Conservation (phyloP, 2,329 filamentous ascomycete genomes). For the Beauveria scarabaeidicola region DNA sequence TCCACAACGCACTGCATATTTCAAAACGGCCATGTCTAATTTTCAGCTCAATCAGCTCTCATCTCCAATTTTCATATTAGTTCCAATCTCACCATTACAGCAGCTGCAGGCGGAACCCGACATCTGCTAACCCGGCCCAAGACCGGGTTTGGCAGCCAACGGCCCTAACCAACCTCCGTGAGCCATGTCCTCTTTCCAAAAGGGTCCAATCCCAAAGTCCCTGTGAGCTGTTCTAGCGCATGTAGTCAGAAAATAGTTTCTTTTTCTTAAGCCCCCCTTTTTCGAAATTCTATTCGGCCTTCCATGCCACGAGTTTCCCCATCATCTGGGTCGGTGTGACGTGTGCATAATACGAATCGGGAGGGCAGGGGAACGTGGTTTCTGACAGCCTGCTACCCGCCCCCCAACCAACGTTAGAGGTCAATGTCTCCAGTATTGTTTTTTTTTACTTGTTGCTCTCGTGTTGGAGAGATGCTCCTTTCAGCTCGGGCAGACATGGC, state of each 20-base stretch:
- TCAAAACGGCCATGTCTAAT: no score
- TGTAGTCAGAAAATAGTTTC: conserved; percentile 8
- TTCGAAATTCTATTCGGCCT: neutral
- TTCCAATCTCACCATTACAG: neutral
- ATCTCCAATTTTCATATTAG: neutral
- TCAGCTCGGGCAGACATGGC: no score
- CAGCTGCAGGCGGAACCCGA: neutral
- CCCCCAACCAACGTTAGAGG: no score
- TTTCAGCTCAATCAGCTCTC: neutral
- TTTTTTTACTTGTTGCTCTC: no score
- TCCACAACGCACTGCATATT: no score
- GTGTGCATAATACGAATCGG: neutral
- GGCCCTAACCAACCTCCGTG: neutral
- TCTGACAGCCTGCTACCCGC: no score
- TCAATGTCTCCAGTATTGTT: neutral
- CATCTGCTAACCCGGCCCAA: neutral
- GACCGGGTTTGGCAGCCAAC: neutral
- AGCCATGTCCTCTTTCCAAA: neutral
- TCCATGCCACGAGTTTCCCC: neutral
- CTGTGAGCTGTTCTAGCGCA: neutral
- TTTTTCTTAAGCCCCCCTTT: neutral
- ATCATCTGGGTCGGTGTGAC: neutral
- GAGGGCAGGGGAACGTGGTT: neutral
- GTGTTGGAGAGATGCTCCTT: no score
- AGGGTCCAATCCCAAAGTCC: neutral